Base-by-base conservation (phyloP, 1,284 basidiomycete species). In the Cutaneotrichosporon cavernicola region DNA sequence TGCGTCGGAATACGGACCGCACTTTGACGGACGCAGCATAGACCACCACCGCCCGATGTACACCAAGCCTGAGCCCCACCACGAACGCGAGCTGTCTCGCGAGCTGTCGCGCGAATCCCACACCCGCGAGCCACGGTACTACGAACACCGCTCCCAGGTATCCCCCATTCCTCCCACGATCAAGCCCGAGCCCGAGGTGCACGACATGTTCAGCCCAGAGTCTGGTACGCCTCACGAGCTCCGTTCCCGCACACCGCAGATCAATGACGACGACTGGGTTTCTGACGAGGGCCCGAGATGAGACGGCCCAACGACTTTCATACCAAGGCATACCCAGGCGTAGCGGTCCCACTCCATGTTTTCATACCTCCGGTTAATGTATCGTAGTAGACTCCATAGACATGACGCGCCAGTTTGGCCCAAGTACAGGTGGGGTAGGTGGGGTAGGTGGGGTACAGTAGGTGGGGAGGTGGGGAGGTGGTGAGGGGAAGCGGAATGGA, bases 1-100 rank as follows among this genome's bases (percentile, higher is more conserved):
- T 1, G 14, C 14, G 9, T n/a, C 51, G 16, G 30, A 34, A 5
- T 53, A n/a, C 49, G 49, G 49, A 1, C 51, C 51, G 31, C 18
- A 30, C 31, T 56, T 56, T 26, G 55, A 56, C 11, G 55, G 38
- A 11, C 55, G 55, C 34, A 56, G 55, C 34, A 32, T 53, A 13
- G 51, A 56, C 34, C 38, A 56, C 55, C n/a, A 36, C 34, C 34
- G n/a, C 36, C 26, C 22, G 26, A 56, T 18, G 51, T 10, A 53
- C 51, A 18, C 16, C 30, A 22, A 34, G 53, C n/a, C n/a, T 18
- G 11, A 56, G n/a, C 31, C 13, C 55, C 16, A 56, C 30, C 34
- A 38, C 32, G 16, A 2, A 7, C 13, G 30, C n/a, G 36, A 13
- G 14, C 18, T 6, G 30, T n/a, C 16, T n/a, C 14, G 31, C 30